Conservation (phyloP, 148 eudicot species). For the Diospyros lotus region DNA sequence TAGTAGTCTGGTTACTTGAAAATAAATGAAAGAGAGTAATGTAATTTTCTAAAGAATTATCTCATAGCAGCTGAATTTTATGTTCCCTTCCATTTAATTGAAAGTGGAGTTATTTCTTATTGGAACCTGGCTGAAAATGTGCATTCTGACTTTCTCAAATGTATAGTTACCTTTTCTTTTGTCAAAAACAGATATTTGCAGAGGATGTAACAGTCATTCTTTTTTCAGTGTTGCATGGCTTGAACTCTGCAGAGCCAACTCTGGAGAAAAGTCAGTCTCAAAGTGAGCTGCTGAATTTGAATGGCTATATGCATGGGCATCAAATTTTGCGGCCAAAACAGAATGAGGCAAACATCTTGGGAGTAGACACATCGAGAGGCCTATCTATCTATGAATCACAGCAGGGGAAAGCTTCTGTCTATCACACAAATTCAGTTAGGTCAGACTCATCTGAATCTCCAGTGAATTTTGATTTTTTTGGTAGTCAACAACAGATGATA, state of each 20-base stretch:
- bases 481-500: constrained; percentile 62
- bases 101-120: not conserved
- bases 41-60: not conserved
- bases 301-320: constrained; percentile 50
- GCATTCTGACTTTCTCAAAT: not conserved
- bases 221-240: constrained; percentile 42
- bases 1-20: not conserved
- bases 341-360: constrained; percentile 59
- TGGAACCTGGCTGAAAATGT: not conserved
- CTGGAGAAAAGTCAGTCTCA: constrained; percentile 47
- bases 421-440: constrained; percentile 32
- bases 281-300: constrained; percentile 37
- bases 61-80: constrained; percentile 3
- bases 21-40: not conserved
- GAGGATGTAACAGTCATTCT: constrained; percentile 55
- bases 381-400: constrained; percentile 49
- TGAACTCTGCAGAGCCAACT: constrained; percentile 38
- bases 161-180: not conserved
- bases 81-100: constrained; percentile 1
- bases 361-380: constrained; percentile 55
- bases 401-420: constrained; percentile 47
- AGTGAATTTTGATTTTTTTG: constrained; percentile 62
- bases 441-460: constrained; percentile 50
- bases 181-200: constrained; percentile 42
- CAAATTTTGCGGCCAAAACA: constrained; percentile 42